Evolutionary conservation across 1,284 basidiomycete genomes (phyloP), one percentile per base, ranked within the genome.

Genomic region (Puccinia horiana): DNA sequence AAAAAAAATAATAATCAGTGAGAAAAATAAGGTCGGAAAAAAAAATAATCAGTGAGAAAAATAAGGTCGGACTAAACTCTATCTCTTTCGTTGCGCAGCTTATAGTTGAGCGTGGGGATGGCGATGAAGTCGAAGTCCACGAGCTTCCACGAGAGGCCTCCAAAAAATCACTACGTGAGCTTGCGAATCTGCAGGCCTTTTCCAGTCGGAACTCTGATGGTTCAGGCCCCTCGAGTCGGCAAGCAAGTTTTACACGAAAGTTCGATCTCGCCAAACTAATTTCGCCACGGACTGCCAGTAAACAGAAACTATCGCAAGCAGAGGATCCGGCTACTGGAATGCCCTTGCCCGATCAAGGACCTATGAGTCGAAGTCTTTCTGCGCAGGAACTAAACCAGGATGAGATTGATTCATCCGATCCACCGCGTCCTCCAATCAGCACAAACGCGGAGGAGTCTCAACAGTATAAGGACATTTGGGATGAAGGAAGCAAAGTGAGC

Each of bases 61-160:
- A n/a, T n/a, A n/a, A n/a, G n/a, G n/a, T n/a, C n/a, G n/a, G n/a
- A 52, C 32, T 72, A 26, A 47, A 32, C 56, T 20, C 29, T 23
- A 26, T 20, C 37, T 29, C 1, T 72, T 29, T 54, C 26, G 2
- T 49, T 32, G 26, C 26, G 29, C 40, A 80, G 78, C 52, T 80
- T 11, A 54, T 80, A 26, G 70, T 80, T 32, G 78, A 80, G 44
- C 47, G 78, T 23, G 78, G 78, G 26, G 69, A 80, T 44, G 78
- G 78, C 37, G 78, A 80, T 63, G 78, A 80, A 40, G 78, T 80
- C 20, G 78, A 80, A 61, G 78, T 80, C n/a, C 63, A 69, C n/a
- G 49, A 79, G 20, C 65, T 70, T 8, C 61, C 44, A 16, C 65
- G 29, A 11, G 63, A 54, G 56, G 29, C 47, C 14, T 77, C 44